phyloP scores from a whole-genome alignment of 352 stramenopile genomes.

The Phytophthora hybrid region DNA sequence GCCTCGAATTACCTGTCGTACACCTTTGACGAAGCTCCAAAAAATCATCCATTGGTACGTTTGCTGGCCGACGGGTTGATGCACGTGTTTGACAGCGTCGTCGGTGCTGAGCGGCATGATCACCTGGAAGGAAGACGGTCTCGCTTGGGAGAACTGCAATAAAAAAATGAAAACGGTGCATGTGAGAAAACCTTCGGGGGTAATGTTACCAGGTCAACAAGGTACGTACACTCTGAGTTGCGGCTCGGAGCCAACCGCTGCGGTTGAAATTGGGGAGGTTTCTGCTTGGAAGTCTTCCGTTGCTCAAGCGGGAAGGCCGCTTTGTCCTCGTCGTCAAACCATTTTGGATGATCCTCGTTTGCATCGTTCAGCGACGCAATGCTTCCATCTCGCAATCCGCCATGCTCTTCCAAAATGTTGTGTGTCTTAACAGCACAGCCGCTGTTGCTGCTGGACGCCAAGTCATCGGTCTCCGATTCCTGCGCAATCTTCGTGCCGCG shows the following conservation, averaged over 20 bases:
- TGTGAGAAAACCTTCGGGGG: not conserved
- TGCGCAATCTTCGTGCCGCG: slow-evolving; percentile 39
- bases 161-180: not conserved
- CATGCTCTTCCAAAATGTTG: slow-evolving; percentile 17
- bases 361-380: slow-evolving; percentile 23
- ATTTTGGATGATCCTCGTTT: slow-evolving; percentile 24
- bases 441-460: slow-evolving; percentile 13
- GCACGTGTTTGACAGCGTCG: slow-evolving; percentile 32
- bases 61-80: slow-evolving; percentile 18
- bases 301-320: slow-evolving; percentile 13
- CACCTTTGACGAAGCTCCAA: slow-evolving; percentile 28
- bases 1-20: slow-evolving; percentile 37
- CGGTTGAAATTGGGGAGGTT: not conserved
- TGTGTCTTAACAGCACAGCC: slow-evolving; percentile 16
- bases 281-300: not conserved
- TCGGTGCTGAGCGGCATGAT: slow-evolving; percentile 27
- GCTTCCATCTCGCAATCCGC: slow-evolving; percentile 26
- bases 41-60: slow-evolving; percentile 16
- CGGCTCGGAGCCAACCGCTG: slow-evolving; percentile 11
- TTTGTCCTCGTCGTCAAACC: slow-evolving; percentile 35
- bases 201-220: not conserved
- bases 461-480: slow-evolving; percentile 10
- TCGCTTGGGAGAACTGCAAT: slow-evolving; percentile 33
- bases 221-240: slow-evolving; percentile 37
- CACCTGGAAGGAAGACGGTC: slow-evolving; percentile 38